phyloP scores from a whole-genome alignment of 2,329 filamentous ascomycete genomes.

The Fusarium beomiforme region DNA sequence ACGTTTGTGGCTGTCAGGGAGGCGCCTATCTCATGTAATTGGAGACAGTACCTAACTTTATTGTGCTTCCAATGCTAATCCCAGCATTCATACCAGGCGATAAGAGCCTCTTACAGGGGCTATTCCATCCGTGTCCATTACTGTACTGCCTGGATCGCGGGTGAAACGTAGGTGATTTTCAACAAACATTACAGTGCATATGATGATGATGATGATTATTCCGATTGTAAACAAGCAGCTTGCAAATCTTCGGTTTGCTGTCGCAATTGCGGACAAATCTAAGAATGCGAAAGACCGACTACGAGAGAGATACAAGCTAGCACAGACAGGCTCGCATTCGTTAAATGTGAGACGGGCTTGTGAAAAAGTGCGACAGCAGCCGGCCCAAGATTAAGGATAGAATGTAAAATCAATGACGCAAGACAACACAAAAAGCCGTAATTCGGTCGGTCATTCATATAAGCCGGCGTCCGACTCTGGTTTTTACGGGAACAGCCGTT shows the following conservation, averaged over 20 bases:
- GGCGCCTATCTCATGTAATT: no score
- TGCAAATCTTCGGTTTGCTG: background rate
- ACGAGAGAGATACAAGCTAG: background rate
- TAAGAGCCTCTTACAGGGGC: background rate
- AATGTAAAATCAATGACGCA: background rate
- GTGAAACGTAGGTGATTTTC: background rate
- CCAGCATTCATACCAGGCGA: background rate
- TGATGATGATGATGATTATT: background rate
- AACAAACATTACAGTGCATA: background rate
- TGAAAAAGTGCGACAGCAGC: background rate
- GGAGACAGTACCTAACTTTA: background rate
- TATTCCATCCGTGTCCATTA: background rate
- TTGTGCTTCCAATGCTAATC: background rate
- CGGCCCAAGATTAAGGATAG: no score
- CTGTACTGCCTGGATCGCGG: background rate
- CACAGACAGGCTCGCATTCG: background rate
- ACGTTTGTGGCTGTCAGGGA: background rate
- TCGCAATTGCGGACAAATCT: background rate
- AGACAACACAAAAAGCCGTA: background rate
- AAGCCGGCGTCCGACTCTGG: background rate
- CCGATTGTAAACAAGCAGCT: background rate
- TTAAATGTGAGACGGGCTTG: background rate
- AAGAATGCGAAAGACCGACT: background rate
- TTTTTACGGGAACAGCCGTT: background rate
- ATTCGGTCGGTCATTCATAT: background rate